These are phyloP conservation scores for Leucosporidium scottii DNA, from an alignment of 768 basidiomycete species.

Conservation along the genomic window DNA sequence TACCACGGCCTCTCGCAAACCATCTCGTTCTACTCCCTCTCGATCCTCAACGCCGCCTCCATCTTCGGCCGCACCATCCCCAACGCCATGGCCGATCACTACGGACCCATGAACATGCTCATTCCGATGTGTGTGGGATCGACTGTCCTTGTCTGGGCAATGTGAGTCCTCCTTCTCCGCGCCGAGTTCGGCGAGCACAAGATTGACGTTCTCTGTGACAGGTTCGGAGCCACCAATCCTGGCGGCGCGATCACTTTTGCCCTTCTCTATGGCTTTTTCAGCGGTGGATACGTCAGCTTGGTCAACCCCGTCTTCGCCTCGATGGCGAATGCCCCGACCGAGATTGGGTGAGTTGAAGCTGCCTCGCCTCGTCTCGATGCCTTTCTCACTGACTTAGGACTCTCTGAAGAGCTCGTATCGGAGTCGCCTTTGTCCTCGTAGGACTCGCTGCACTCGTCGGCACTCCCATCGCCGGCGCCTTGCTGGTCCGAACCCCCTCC, in stretches of 20 bases:
- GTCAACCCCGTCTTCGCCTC: slow-evolving; percentile 20
- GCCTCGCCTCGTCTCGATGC: not conserved
- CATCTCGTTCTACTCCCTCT: slow-evolving; percentile 43
- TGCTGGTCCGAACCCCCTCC: slow-evolving; percentile 1
- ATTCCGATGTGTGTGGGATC: not conserved
- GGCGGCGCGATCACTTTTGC: not conserved
- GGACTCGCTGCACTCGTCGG: slow-evolving; percentile 13
- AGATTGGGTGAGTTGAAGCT: slow-evolving; percentile 16
- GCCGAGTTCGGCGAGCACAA: not conserved
- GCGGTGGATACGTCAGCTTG: slow-evolving; percentile 38
- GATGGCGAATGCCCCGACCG: slow-evolving; percentile 4
- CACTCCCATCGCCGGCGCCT: slow-evolving; percentile 21
- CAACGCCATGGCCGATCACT: slow-evolving; percentile 40
- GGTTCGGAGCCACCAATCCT: not conserved
- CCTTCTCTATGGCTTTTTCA: slow-evolving; percentile 37
- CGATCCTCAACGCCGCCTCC: slow-evolving; percentile 61
- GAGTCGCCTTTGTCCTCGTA: slow-evolving; percentile 13
- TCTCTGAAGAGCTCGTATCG: not conserved
- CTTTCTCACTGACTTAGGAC: not conserved
- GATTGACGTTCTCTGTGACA: not conserved
- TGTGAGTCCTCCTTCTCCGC: not conserved
- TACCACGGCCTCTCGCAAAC: slow-evolving; percentile 17
- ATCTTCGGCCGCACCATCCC: slow-evolving; percentile 55
- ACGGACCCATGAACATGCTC: not conserved
- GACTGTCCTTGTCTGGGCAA: not conserved